Conservation (phyloP, 257 asterid genomes). For the Knoxia roxburghii region DNA sequence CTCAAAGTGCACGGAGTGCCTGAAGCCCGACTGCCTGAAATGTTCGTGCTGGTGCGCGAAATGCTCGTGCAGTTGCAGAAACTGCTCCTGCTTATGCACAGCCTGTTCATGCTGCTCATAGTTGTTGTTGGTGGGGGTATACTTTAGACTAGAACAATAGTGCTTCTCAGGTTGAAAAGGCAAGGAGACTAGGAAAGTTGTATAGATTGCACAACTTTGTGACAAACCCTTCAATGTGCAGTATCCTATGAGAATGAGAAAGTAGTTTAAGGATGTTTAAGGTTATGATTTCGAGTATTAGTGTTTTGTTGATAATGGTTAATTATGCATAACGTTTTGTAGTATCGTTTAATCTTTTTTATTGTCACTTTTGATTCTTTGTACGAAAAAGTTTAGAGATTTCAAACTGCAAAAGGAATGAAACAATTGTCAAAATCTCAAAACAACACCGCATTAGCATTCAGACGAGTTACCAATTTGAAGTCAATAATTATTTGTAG, state of each 20-base stretch:
- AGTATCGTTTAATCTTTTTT: too few species aligned
- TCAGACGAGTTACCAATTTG: too few species aligned
- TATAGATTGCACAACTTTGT: conserved; percentile 45
- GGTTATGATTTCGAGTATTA: conserved; percentile 17
- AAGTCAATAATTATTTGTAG: too few species aligned
- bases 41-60: conserved; percentile 60
- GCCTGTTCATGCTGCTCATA: conserved; percentile 30
- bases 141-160: conserved; percentile 33
- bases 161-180: conserved; percentile 16
- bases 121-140: conserved; percentile 21
- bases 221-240: conserved; percentile 21
- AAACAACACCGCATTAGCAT: too few species aligned
- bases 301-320: neutral
- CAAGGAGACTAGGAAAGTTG: conserved; percentile 29
- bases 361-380: too few species aligned
- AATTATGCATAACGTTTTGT: too few species aligned
- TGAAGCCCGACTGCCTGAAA: conserved; percentile 47
- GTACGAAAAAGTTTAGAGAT: too few species aligned
- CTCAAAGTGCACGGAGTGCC: conserved; percentile 31
- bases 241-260: conserved; percentile 16
- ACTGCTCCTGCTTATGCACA: conserved; percentile 25
- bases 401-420: too few species aligned
- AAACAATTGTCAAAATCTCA: too few species aligned
- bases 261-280: conserved; percentile 23
- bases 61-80: conserved; percentile 56